Evolutionary conservation across 495 filamentous ascomycete species (phyloP).

Genomic region (Penicillium riverlandense): DNA sequence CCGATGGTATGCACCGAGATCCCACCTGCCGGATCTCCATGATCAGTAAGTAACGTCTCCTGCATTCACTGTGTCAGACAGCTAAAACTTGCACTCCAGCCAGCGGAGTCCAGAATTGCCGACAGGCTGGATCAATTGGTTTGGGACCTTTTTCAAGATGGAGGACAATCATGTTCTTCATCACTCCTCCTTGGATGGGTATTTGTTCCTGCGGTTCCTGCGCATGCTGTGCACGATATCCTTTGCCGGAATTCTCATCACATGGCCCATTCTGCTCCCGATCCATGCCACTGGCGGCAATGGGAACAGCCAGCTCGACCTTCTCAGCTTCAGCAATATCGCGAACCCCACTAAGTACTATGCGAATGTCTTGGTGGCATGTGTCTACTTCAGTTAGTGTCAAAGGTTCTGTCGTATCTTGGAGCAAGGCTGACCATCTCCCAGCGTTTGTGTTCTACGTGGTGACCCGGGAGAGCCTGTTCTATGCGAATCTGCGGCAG

Average conservation of each 20-base stretch:
- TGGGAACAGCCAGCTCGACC: constrained; percentile 51
- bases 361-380: constrained; percentile 52
- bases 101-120: constrained; percentile 32
- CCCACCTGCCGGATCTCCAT: constrained; percentile 66
- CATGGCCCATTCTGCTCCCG: constrained; percentile 76
- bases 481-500: constrained; percentile 62
- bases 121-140: constrained; percentile 51
- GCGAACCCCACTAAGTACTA: constrained; percentile 45
- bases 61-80: too few species aligned
- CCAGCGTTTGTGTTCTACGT: constrained; percentile 59
- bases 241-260: constrained; percentile 67
- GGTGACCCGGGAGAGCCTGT: constrained; percentile 59
- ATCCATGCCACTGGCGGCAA: constrained; percentile 67
- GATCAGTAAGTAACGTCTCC: constrained; percentile 29
- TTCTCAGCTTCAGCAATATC: constrained; percentile 62
- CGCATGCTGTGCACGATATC: constrained; percentile 62
- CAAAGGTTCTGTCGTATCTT: neutral
- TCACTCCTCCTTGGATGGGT: constrained; percentile 68
- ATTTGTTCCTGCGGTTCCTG: constrained; percentile 76
- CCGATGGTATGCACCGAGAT: constrained; percentile 76
- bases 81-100: too few species aligned
- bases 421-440: neutral
- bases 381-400: constrained; percentile 47
- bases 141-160: constrained; percentile 53
- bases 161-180: constrained; percentile 56